Conservation (phyloP, 345 rosid genomes). For the Schrenkiella parvula region DNA sequence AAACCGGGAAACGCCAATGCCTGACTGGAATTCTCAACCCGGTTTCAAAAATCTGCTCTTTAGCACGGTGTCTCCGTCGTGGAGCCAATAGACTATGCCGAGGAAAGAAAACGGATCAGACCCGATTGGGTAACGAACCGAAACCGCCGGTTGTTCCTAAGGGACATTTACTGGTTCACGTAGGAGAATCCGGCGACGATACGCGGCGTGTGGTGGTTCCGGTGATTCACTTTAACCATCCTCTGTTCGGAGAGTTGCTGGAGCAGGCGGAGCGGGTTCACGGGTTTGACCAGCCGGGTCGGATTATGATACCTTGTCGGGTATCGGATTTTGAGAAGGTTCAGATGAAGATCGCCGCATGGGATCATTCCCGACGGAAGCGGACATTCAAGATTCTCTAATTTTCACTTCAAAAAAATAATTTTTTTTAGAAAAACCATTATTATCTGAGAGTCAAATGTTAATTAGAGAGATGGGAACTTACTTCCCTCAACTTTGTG, state of each 20-base stretch:
- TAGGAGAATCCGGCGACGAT: constrained; percentile 44
- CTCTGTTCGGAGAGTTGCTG: constrained; percentile 70
- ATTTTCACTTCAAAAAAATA: not conserved
- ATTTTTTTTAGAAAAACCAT: not conserved
- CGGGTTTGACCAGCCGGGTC: constrained; percentile 73
- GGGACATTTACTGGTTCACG: constrained; percentile 81
- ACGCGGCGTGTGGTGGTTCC: constrained; percentile 62
- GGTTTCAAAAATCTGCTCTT: constrained; percentile 34
- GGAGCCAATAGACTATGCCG: constrained; percentile 37
- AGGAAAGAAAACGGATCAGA: constrained; percentile 31
- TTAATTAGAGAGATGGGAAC: not conserved
- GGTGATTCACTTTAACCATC: constrained; percentile 76
- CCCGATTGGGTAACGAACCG: constrained; percentile 39
- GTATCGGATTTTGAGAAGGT: constrained; percentile 77
- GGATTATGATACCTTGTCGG: constrained; percentile 72
- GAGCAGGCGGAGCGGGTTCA: constrained; percentile 66
- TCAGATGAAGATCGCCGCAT: constrained; percentile 63
- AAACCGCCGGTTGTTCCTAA: constrained; percentile 44
- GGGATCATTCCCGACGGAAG: constrained; percentile 41
- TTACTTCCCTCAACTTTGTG: constrained; percentile 1
- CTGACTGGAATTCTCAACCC: constrained; percentile 25
- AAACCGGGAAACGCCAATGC: constrained; percentile 18
- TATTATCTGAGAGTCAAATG: not conserved
- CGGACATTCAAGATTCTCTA: constrained; percentile 23
- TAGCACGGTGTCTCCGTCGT: constrained; percentile 38